phyloP scores from a whole-genome alignment of 495 filamentous ascomycete species.

The Aspergillus baeticus region DNA sequence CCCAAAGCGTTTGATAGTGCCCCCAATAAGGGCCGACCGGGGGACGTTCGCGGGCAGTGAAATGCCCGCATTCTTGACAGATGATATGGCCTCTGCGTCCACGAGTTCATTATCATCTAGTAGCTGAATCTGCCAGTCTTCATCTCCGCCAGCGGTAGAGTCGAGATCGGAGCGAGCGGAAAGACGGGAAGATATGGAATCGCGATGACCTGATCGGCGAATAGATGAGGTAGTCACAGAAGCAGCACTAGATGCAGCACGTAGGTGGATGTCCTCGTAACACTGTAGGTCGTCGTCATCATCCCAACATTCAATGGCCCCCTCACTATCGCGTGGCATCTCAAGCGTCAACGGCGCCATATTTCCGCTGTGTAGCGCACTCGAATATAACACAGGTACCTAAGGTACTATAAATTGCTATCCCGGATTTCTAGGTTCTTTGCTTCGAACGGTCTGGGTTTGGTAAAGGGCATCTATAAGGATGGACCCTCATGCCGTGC shows the following conservation, averaged over 20 bases:
- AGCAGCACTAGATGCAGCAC: conserved; percentile 60
- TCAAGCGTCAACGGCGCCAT: conserved; percentile 62
- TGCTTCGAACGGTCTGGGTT: conserved; percentile 26
- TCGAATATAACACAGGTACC: background rate
- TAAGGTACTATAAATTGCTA: conserved; percentile 1
- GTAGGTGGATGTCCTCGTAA: conserved; percentile 66
- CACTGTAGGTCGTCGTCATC: conserved; percentile 80
- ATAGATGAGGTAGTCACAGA: conserved; percentile 50
- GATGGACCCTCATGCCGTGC: conserved; percentile 39
- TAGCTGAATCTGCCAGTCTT: conserved; percentile 81
- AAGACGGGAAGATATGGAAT: conserved; percentile 73
- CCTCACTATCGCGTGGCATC: conserved; percentile 52
- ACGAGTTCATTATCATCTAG: conserved; percentile 77
- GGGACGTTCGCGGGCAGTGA: conserved; percentile 87
- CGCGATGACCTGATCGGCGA: conserved; percentile 57
- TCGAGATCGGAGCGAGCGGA: conserved; percentile 80
- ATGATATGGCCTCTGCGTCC: conserved; percentile 78
- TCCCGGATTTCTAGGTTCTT: conserved; percentile 15
- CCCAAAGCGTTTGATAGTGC: conserved; percentile 89
- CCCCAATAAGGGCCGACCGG: conserved; percentile 89
- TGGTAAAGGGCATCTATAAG: conserved; percentile 17
- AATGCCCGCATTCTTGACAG: conserved; percentile 84
- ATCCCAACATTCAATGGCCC: conserved; percentile 81
- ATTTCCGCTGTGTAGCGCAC: background rate
- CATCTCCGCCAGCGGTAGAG: conserved; percentile 67